Conservation (phyloP, 75 land plant species). For the Selaginella moellendorffii region DNA sequence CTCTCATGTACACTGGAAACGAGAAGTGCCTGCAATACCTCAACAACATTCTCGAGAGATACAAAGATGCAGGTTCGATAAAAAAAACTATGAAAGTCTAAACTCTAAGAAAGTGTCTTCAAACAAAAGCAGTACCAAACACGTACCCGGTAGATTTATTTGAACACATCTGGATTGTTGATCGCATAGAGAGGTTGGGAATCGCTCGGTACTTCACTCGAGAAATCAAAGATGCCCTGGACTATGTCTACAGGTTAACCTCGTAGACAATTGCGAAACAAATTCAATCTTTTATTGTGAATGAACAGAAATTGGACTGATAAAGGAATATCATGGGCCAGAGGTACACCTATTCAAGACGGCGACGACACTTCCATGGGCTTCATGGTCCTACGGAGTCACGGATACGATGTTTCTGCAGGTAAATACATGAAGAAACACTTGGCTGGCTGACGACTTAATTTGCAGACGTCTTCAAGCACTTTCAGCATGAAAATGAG, state of each 20-base stretch:
- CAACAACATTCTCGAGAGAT: slow-evolving; percentile 26
- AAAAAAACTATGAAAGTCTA: slow-evolving; percentile 5
- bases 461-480: slow-evolving; percentile 43
- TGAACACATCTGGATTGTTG: slow-evolving; percentile 86
- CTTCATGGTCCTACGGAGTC: neutral
- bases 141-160: slow-evolving; percentile 89
- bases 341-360: neutral
- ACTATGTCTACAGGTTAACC: slow-evolving; percentile 55
- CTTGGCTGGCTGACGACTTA: neutral
- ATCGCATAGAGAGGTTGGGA: slow-evolving; percentile 75
- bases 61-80: slow-evolving; percentile 77
- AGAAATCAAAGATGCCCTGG: slow-evolving; percentile 45
- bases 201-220: slow-evolving; percentile 45
- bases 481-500: slow-evolving; percentile 48
- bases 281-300: no score
- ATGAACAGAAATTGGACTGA: neutral
- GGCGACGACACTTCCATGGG: neutral
- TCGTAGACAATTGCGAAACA: neutral
- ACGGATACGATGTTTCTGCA: neutral
- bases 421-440: neutral
- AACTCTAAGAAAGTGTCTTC: no score
- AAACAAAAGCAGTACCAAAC: slow-evolving; percentile 69
- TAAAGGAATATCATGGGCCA: neutral
- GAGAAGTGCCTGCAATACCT: slow-evolving; percentile 55
- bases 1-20: slow-evolving; percentile 63